phyloP scores from a whole-genome alignment of 2,329 filamentous ascomycete species.

The Fusarium sp. region DNA sequence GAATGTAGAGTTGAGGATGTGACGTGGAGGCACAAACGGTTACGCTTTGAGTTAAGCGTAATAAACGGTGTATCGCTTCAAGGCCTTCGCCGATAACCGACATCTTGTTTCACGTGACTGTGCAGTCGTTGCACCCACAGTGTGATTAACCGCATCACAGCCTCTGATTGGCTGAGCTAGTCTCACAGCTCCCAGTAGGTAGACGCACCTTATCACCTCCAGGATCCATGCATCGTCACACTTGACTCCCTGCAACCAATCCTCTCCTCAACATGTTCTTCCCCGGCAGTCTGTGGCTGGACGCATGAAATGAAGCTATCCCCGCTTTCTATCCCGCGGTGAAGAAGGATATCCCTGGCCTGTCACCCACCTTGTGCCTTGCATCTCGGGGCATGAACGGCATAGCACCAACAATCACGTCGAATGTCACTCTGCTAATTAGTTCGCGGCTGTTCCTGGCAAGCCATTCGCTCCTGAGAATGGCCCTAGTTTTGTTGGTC shows the following conservation, averaged over 20 bases:
- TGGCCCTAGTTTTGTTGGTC: constrained; percentile 8
- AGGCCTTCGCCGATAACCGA: constrained; percentile 7
- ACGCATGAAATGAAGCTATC: constrained; percentile 10
- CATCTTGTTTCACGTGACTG: constrained; percentile 30
- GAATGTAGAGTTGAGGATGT: neutral
- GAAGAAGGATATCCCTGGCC: constrained; percentile 14
- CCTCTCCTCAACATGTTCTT: constrained; percentile 22
- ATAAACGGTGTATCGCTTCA: constrained; percentile 18
- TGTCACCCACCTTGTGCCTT: constrained; percentile 33
- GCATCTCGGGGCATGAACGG: constrained; percentile 23
- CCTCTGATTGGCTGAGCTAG: constrained; percentile 25
- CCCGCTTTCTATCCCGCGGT: constrained; percentile 18
- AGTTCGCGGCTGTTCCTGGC: constrained; percentile 31
- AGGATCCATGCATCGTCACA: constrained; percentile 36
- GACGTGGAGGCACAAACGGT: constrained; percentile 26
- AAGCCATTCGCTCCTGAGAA: constrained; percentile 22
- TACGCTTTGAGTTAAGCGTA: constrained; percentile 8
- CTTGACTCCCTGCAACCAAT: constrained; percentile 23
- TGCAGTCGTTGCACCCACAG: constrained; percentile 4
- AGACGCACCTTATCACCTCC: constrained; percentile 27
- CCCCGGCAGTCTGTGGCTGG: constrained; percentile 29
- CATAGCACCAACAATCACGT: constrained; percentile 16
- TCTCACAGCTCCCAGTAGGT: neutral
- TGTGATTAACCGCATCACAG: neutral
- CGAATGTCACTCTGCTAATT: constrained; percentile 14